Evolutionary conservation across 495 filamentous ascomycete genomes (phyloP), one percentile per base, ranked within the genome.

Genomic region (Staphylotrichum tortipilum): DNA sequence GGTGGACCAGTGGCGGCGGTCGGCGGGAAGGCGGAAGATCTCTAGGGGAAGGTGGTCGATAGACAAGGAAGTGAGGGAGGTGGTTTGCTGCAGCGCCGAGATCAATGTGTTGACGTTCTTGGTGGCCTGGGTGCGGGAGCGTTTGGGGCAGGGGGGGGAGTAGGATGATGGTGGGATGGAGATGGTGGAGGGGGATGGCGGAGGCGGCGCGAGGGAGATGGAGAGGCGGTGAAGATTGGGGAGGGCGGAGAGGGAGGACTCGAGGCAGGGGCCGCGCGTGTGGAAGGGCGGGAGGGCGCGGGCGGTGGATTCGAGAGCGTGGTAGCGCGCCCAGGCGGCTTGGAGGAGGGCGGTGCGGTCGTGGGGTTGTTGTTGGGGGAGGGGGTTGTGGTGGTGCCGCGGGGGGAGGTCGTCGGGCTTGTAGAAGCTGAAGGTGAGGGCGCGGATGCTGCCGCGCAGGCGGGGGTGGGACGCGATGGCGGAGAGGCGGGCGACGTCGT

Each of bases 31-130:
- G 23, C 66, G 62, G 49, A 75, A 72, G 24, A 73, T 47, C 43
- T 70, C 70, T 29, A 75, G 68, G 18, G 72, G 72, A 15, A 75
- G 63, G 15, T 69, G 68, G 53, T 73, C 69, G 49, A 73, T 65
- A 45, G 63, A 64, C 30, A 75, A 64, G 6, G 66, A 65, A 17
- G 53, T 45, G n/a, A 74, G 58, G 19, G 49, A 59, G 36, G 62
- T 52, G 38, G n/a, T n/a, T n/a, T 71, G 67, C 23, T 67, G 63
- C 33, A 73, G 49, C 21, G 70, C 71, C 40, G 62, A 65, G 47
- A 74, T 63, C 46, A 74, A 64, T 54, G 65, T 64, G 58, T 70
- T 68, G 31, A 72, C 48, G 50, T 67, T 70, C 55, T 68, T 67
- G 55, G 65, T 67, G 17, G 70, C 65, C 48, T 66, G 63, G 21